These are phyloP conservation scores for Torulaspora microellipsoides DNA, from an alignment of 805 yeast genomes.

Conservation along the genomic window DNA sequence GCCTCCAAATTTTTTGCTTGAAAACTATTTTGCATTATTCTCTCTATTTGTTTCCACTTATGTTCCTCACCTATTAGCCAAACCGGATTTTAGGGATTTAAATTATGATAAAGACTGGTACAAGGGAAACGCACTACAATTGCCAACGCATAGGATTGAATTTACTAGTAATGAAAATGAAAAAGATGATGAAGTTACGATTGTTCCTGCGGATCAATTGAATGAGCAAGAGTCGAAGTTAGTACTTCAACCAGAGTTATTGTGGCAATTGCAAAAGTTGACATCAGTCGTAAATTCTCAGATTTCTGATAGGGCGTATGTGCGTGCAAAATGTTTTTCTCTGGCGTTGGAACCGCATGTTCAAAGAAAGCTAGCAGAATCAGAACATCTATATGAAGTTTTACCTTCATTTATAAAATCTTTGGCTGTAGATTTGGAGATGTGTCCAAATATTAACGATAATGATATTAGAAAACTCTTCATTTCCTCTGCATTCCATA, in stretches of 20 bases:
- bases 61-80: slow-evolving; percentile 23
- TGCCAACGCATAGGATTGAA: slow-evolving; percentile 13
- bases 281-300: slow-evolving; percentile 21
- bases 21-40: slow-evolving; percentile 30
- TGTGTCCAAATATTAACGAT: slow-evolving; percentile 18
- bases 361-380: slow-evolving; percentile 16
- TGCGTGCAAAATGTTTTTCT: slow-evolving; percentile 21
- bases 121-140: slow-evolving; percentile 13
- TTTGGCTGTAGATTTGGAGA: slow-evolving; percentile 20
- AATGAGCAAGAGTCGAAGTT: slow-evolving; percentile 3
- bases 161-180: slow-evolving; percentile 4
- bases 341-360: slow-evolving; percentile 21
- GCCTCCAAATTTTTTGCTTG: slow-evolving; percentile 24
- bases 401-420: slow-evolving; percentile 29
- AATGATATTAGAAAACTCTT: slow-evolving; percentile 18
- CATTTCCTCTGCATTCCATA: slow-evolving; percentile 29
- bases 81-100: slow-evolving; percentile 26
- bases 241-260: slow-evolving; percentile 21
- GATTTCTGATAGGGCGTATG: slow-evolving; percentile 23
- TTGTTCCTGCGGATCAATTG: slow-evolving; percentile 10
- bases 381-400: slow-evolving; percentile 30
- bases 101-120: slow-evolving; percentile 26
- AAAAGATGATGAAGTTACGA: slow-evolving; percentile 3
- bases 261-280: slow-evolving; percentile 30
- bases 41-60: slow-evolving; percentile 23